phyloP scores from a whole-genome alignment of 139 green algal species.

The Klebsormidium nitens region DNA sequence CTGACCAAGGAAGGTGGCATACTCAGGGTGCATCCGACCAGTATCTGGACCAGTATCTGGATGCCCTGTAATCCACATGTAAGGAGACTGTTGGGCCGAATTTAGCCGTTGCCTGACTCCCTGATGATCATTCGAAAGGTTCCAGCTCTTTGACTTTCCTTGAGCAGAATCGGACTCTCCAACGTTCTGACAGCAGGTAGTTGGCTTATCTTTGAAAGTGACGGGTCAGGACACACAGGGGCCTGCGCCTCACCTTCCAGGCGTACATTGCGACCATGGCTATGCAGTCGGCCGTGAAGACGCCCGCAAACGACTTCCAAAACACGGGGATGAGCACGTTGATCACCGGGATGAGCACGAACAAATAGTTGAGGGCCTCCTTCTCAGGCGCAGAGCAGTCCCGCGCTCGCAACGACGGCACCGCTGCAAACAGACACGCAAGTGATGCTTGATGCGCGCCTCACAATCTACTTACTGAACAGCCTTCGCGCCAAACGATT shows the following conservation, averaged over 20 bases:
- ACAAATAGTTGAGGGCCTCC: conserved; percentile 92
- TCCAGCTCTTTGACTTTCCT: not conserved
- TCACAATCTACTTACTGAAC: not conserved
- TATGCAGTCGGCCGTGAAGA: conserved; percentile 79
- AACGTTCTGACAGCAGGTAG: not conserved
- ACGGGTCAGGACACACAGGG: not conserved
- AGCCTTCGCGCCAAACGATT: no score
- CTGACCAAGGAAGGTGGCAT: no score
- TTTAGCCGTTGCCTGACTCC: no score
- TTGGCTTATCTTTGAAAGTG: not conserved
- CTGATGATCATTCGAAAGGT: no score
- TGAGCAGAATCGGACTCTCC: not conserved
- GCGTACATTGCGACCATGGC: conserved; percentile 51
- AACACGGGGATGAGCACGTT: conserved; percentile 91
- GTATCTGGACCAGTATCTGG: no score
- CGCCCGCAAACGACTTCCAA: conserved; percentile 87
- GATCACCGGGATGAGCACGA: conserved; percentile 84
- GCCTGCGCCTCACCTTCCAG: conserved; percentile 27
- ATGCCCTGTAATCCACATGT: not conserved
- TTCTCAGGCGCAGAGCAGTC: conserved; percentile 89
- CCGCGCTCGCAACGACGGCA: conserved; percentile 82
- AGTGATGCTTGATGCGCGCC: conserved; percentile 3
- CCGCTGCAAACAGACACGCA: conserved; percentile 25
- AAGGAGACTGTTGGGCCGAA: not conserved
- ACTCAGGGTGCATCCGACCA: no score